Conservation (phyloP, 2,329 filamentous ascomycete species). For the Sphaerostilbella broomeana region DNA sequence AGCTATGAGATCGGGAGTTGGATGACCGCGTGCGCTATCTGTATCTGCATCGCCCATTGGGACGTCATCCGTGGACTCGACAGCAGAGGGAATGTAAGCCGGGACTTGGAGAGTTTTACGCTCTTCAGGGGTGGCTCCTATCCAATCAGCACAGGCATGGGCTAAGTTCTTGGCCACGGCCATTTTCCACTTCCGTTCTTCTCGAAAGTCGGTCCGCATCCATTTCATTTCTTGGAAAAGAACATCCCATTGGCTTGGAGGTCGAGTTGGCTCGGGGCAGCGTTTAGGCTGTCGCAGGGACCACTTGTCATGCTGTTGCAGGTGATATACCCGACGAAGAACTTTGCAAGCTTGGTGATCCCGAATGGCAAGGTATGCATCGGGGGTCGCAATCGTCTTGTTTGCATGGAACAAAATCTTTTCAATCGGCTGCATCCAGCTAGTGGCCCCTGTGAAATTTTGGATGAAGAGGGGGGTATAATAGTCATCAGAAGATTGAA, state of each 20-base stretch:
- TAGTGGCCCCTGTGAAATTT: slow-evolving; percentile 47
- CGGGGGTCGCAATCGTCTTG: slow-evolving; percentile 82
- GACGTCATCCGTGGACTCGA: slow-evolving; percentile 24
- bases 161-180: slow-evolving; percentile 74
- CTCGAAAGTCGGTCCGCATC: slow-evolving; percentile 94
- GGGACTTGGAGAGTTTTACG: slow-evolving; percentile 63
- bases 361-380: slow-evolving; percentile 74
- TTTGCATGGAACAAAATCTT: slow-evolving; percentile 75
- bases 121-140: slow-evolving; percentile 56
- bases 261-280: slow-evolving; percentile 70
- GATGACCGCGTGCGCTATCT: slow-evolving; percentile 37
- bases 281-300: slow-evolving; percentile 84
- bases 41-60: slow-evolving; percentile 29
- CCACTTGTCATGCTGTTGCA: slow-evolving; percentile 91
- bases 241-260: slow-evolving; percentile 76
- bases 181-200: slow-evolving; percentile 92
- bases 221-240: slow-evolving; percentile 89
- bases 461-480: slow-evolving; percentile 57
- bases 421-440: slow-evolving; percentile 57
- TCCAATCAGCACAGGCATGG: slow-evolving; percentile 76
- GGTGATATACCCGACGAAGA: slow-evolving; percentile 76
- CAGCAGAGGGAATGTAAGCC: slow-evolving; percentile 41
- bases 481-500: slow-evolving; percentile 52
- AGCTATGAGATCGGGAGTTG: slow-evolving; percentile 63
- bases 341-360: slow-evolving; percentile 86